Percentiles rank a stretch among this genome's conserved stretches.
These are phyloP conservation scores for Syzygium grande DNA, from an alignment of 345 rosid genomes.

Conservation along the genomic window DNA sequence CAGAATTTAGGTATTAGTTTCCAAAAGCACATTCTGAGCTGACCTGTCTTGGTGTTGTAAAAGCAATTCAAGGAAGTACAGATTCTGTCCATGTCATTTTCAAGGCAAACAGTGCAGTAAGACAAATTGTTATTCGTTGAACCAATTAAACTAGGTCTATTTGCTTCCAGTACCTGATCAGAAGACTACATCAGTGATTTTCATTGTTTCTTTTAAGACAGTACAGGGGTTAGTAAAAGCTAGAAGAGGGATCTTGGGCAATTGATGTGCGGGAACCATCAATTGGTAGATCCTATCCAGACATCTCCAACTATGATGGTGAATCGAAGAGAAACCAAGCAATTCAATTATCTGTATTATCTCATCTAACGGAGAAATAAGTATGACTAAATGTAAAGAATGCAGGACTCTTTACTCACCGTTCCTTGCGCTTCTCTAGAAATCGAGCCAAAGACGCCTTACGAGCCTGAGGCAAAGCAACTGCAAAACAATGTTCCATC, in stretches of 20 bases:
- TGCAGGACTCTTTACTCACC: conserved; percentile 18
- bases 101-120: neutral
- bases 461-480: conserved; percentile 71
- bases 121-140: neutral
- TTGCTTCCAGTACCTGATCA: neutral
- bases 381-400: neutral
- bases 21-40: neutral
- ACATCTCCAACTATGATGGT: neutral
- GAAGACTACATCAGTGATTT: neutral
- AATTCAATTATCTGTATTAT: neutral
- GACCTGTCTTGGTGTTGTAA: neutral
- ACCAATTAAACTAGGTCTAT: neutral
- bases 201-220: neutral
- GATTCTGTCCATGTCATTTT: neutral
- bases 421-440: conserved; percentile 91
- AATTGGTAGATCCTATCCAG: neutral
- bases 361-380: neutral
- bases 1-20: neutral
- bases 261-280: neutral
- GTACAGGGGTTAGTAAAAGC: neutral
- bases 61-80: neutral
- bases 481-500: neutral
- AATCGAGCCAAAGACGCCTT: conserved; percentile 88
- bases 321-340: neutral
- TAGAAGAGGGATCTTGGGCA: neutral